Evolutionary conservation across 2,329 filamentous ascomycete genomes (phyloP), one percentile per base, ranked within the genome.

Genomic region (Penicillium sp.): DNA sequence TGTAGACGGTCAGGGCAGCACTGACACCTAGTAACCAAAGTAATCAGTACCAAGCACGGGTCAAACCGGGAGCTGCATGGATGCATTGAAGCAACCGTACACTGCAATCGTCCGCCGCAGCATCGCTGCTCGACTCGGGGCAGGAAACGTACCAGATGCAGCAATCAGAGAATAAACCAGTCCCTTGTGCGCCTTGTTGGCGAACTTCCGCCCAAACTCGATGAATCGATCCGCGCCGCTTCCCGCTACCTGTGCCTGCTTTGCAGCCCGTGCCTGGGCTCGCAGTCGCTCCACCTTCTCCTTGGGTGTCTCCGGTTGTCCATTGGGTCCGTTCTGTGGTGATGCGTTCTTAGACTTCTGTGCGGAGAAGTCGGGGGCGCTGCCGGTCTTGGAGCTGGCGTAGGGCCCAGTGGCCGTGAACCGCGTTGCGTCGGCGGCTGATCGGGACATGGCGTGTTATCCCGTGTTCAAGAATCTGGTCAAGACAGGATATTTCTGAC

Each of bases 271-370:
- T 69, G 88, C 86, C 57, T 87, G 86, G 43, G 86, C 85, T 50
- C 88, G 81, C 66, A 91, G 76, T 56, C 88, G 81, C 60, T 84
- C 82, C 34, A 91, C 87, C 64, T 86, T 85, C 75, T 90, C 83
- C 70, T 86, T 84, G 47, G 88, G 83, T 1, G 86, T 88, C 75
- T 91, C 87, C 58, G 67, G 64, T 54, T 57, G 56, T 2, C 64
- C 68, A 49, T 64, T 66, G 21, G 69, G 63, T 14, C 62, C 68
- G 45, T 55, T 50, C 31, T 53, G 60, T 16, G 64, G 54, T 51
- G 42, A 42, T 24, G 54, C 45, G 49, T 49, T 57, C 52, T 32
- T 47, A 27, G 43, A 44, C 31, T 54, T 38, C 49, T 60, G 49
- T 44, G 63, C 57, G 59, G 67, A 62, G 52, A 63, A 68, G 18